phyloP scores from a whole-genome alignment of 2,329 filamentous ascomycete genomes.

The Cordyceps tenuipes region DNA sequence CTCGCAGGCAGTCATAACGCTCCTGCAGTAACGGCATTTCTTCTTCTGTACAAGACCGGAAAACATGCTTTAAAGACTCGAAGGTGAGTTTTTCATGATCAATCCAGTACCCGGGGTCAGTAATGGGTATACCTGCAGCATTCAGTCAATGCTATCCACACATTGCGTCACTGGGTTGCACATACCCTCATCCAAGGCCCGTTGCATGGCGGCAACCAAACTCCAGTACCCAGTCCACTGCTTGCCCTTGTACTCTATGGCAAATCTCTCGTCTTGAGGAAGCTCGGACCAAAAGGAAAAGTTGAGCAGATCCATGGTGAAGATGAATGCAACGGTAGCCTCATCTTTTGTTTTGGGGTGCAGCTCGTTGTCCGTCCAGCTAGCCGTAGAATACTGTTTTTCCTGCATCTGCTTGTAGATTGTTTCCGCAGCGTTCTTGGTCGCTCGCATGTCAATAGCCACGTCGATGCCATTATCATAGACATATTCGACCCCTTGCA shows the following conservation, averaged over 20 bases:
- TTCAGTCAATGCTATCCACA: slow-evolving; percentile 9
- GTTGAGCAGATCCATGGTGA: slow-evolving; percentile 93
- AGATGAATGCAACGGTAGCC: slow-evolving; percentile 80
- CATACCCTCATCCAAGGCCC: slow-evolving; percentile 76
- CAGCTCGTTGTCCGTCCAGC: slow-evolving; percentile 81
- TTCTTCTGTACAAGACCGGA: slow-evolving; percentile 78
- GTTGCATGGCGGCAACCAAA: slow-evolving; percentile 75
- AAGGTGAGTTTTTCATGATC: slow-evolving; percentile 68
- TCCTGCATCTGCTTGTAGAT: slow-evolving; percentile 79
- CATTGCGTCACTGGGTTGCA: slow-evolving; percentile 6
- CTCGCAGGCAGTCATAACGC: slow-evolving; percentile 68
- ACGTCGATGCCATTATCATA: slow-evolving; percentile 93
- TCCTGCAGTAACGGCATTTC: slow-evolving; percentile 77
- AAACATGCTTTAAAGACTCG: slow-evolving; percentile 65
- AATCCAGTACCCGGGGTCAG: slow-evolving; percentile 78
- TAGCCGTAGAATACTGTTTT: slow-evolving; percentile 73
- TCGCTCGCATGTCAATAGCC: slow-evolving; percentile 72
- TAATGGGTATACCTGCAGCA: slow-evolving; percentile 69
- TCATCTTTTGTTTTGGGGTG: slow-evolving; percentile 80
- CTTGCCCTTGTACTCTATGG: slow-evolving; percentile 71
- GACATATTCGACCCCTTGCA: slow-evolving; percentile 75
- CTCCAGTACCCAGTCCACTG: slow-evolving; percentile 95
- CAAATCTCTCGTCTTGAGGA: slow-evolving; percentile 63
- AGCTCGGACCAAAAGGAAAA: slow-evolving; percentile 91
- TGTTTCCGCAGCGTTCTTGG: slow-evolving; percentile 69